These are phyloP conservation scores for Xylariaceae sp. DNA, from an alignment of 2,329 filamentous ascomycete species.

Conservation along the genomic window DNA sequence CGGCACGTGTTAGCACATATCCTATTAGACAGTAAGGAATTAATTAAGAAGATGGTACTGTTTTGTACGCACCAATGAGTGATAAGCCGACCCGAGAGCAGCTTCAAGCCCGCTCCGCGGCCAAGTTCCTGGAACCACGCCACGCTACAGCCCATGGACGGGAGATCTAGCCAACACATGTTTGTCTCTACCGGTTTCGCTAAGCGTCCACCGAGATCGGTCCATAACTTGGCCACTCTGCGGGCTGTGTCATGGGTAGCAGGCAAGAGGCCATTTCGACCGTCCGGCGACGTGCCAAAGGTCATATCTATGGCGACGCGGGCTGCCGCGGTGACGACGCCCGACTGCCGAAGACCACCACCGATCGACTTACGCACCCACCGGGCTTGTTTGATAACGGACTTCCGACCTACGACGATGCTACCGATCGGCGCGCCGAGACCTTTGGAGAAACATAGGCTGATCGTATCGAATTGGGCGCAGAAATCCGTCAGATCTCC, in stretches of 20 bases:
- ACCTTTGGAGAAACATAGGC: conserved; percentile 52
- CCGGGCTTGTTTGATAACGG: conserved; percentile 64
- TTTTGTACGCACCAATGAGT: conserved; percentile 12
- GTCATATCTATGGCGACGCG: conserved; percentile 77
- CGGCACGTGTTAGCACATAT: too few species aligned
- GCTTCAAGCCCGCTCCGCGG: conserved; percentile 25
- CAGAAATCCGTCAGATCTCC: conserved; percentile 42
- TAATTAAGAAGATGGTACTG: background rate
- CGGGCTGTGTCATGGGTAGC: conserved; percentile 58
- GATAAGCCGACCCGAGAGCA: too few species aligned
- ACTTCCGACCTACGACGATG: conserved; percentile 43
- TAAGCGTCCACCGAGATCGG: conserved; percentile 57
- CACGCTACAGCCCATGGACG: conserved; percentile 22
- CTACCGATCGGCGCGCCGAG: conserved; percentile 53
- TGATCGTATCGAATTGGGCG: conserved; percentile 46
- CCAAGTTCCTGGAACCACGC: conserved; percentile 27
- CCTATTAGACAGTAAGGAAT: background rate
- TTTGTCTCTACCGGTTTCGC: conserved; percentile 65
- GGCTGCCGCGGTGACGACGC: conserved; percentile 72
- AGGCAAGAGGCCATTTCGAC: conserved; percentile 40
- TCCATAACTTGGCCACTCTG: conserved; percentile 62
- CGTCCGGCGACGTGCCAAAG: conserved; percentile 56
- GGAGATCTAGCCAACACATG: conserved; percentile 68
- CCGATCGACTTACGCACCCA: conserved; percentile 80
- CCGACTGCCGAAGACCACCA: conserved; percentile 73